Evolutionary conservation across 257 asterid genomes (phyloP).

Genomic region (Solanum lycopersicoides): DNA sequence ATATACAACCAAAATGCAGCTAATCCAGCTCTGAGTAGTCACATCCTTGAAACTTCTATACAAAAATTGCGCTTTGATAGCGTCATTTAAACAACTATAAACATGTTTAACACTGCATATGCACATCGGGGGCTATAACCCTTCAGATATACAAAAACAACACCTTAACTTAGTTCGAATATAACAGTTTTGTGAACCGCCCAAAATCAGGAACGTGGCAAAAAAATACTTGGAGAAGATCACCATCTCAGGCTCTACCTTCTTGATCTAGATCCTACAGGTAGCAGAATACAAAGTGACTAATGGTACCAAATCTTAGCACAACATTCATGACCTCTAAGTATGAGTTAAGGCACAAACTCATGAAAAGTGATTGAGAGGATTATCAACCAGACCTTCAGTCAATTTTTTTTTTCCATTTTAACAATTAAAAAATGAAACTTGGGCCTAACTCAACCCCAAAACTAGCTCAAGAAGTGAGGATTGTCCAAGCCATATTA

Average conservation of each 20-base stretch:
- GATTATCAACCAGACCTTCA: background rate
- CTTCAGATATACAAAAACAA: background rate
- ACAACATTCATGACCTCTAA: background rate
- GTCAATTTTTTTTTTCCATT: background rate
- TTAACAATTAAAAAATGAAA: background rate
- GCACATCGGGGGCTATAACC: background rate
- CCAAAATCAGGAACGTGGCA: background rate
- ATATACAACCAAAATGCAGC: background rate
- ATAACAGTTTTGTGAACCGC: background rate
- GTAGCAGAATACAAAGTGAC: background rate
- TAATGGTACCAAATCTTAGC: background rate
- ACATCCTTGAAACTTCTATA: background rate
- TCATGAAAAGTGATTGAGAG: background rate
- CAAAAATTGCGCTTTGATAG: background rate
- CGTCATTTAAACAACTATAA: background rate
- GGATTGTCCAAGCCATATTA: background rate
- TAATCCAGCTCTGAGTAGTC: background rate
- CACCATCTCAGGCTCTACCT: background rate
- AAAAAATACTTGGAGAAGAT: background rate
- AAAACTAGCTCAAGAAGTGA: background rate
- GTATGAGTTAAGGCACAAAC: background rate
- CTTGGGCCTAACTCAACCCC: background rate
- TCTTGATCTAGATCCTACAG: background rate
- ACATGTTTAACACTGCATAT: background rate
- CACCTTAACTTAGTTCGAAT: background rate